Evolutionary conservation across 805 yeast genomes (phyloP).

Genomic region (Candida piceae): DNA sequence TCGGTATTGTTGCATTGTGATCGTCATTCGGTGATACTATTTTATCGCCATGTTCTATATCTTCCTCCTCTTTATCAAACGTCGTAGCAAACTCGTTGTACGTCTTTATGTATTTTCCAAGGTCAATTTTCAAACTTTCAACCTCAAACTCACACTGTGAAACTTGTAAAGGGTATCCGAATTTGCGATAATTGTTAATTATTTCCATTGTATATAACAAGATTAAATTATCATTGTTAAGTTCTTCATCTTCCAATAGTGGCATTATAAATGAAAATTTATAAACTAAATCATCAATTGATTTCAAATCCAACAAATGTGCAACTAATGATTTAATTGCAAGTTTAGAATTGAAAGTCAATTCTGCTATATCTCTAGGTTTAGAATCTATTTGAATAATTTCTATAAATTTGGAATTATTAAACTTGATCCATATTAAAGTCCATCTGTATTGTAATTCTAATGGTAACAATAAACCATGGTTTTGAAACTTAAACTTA

Average conservation of each 20-base stretch:
- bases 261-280: slow-evolving; percentile 19
- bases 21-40: too few species aligned
- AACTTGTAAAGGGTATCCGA: neutral
- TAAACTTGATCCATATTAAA: slow-evolving; percentile 23
- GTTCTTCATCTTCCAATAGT: slow-evolving; percentile 18
- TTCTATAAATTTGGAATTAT: slow-evolving; percentile 12
- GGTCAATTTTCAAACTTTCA: too few species aligned
- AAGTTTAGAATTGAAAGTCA: slow-evolving; percentile 12
- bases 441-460: slow-evolving; percentile 21
- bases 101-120: too few species aligned
- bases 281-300: slow-evolving; percentile 11
- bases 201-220: slow-evolving; percentile 13
- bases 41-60: neutral
- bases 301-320: slow-evolving; percentile 11
- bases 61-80: too few species aligned
- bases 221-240: slow-evolving; percentile 13
- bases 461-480: slow-evolving; percentile 18
- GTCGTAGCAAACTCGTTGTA: too few species aligned
- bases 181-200: slow-evolving; percentile 15
- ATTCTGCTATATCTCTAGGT: slow-evolving; percentile 12
- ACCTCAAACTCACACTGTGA: too few species aligned
- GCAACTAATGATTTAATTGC: slow-evolving; percentile 12
- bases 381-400: slow-evolving; percentile 22
- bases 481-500: neutral
- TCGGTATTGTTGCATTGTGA: too few species aligned